Percentiles rank a stretch among this genome's conserved stretches.
These are phyloP conservation scores for Thinopyrum elongatum DNA, from an alignment of 176 grass and related monocot genomes.

Conservation along the genomic window DNA sequence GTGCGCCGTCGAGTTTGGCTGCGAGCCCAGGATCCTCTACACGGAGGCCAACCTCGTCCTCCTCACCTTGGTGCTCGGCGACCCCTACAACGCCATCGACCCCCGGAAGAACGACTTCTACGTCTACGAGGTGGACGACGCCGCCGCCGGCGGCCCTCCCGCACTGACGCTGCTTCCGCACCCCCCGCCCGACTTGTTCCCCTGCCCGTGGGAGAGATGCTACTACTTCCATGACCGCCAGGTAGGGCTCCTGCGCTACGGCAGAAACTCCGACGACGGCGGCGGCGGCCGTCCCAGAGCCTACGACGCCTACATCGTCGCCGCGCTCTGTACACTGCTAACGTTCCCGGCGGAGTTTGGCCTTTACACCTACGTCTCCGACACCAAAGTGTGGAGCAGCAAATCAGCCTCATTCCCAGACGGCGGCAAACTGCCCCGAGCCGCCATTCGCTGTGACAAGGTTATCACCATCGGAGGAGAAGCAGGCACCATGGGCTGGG, in stretches of 20 bases:
- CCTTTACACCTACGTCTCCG: background rate
- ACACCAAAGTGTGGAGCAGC: background rate
- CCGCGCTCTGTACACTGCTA: background rate
- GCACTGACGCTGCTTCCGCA: background rate
- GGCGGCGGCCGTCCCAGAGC: background rate
- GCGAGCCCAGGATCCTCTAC: background rate
- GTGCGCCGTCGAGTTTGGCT: background rate
- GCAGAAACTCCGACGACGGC: background rate
- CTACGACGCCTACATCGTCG: background rate
- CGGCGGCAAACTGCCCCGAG: background rate
- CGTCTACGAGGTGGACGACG: background rate
- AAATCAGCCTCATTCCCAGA: background rate
- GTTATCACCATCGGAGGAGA: slow-evolving; percentile 7
- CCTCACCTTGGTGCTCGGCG: background rate
- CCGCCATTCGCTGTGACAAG: background rate
- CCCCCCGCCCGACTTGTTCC: background rate
- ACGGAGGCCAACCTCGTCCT: background rate
- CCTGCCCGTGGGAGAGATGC: background rate
- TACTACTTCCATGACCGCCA: background rate
- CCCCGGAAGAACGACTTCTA: background rate
- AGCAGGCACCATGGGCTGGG: slow-evolving; percentile 23
- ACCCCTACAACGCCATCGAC: background rate
- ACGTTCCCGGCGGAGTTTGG: background rate
- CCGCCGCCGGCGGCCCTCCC: background rate
- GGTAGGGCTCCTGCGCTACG: background rate